Base-by-base conservation (phyloP, 257 asterid species). In the Plantago major region DNA sequence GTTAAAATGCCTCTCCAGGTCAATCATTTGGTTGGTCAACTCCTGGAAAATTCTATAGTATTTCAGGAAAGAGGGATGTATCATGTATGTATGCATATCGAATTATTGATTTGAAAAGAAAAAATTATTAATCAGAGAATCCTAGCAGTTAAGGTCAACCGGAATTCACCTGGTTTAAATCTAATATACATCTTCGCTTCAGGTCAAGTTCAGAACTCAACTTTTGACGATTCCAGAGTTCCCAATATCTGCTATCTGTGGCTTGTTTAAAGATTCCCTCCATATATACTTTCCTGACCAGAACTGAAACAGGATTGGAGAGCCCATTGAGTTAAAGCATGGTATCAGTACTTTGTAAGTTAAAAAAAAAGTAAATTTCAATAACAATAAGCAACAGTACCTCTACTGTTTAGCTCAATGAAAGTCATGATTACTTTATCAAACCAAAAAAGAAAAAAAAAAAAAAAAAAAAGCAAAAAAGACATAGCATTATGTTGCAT, bases 1-100 rank as follows among this genome's bases (percentile, higher is more conserved):
- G 59, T 92, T 92, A 63, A 92, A 89, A 80, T 92, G 95, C 69
- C 85, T 84, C 83, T 92, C 99, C 77, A 92, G 78, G 67, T 87
- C 93, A 74, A 89, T 82, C 82, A 93, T 79, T 76, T 83, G 85
- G 73, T 69, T 80, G 64, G 95, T 84, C 69, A 93, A 68, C 60
- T 80, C 94, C 95, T 91, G 80, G 18, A 68, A 46, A 15, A 48
- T 52, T 42, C 1, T 33, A 33, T 33, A 33, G 6, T 33, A 22
- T 55, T 55, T 28, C 46, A 19, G 50, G 51, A 66, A 59, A 26
- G 46, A 42, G 10, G 67, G 45, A 58, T 66, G 55, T 53, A 66
- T 46, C 8, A 70, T 57, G 38, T 18, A 58, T 17, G 52, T 10
- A 17, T 52, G 33, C 54, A 68, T 58, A 22, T 16, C 45, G 28